Conservation (phyloP, 1,284 basidiomycete genomes). For the Trametes polyzona region DNA sequence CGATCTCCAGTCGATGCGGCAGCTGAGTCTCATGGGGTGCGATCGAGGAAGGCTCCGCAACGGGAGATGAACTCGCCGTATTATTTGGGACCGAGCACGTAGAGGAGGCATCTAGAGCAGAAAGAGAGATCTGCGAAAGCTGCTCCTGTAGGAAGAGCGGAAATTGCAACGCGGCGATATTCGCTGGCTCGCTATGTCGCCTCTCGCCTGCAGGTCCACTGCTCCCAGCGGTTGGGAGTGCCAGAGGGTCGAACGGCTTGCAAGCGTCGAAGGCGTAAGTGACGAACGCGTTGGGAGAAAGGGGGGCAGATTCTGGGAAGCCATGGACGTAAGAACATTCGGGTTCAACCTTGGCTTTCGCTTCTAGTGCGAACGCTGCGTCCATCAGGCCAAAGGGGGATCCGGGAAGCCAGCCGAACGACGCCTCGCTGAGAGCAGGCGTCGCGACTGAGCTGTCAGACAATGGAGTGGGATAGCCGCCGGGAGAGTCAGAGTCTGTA, state of each 20-base stretch:
- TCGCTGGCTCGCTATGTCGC: slow-evolving; percentile 26
- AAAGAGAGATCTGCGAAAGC: slow-evolving; percentile 8
- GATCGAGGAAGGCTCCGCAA: slow-evolving; percentile 23
- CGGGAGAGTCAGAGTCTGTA: slow-evolving; percentile 13
- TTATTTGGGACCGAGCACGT: slow-evolving; percentile 24
- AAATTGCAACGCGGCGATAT: slow-evolving; percentile 18
- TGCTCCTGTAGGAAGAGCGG: slow-evolving; percentile 17
- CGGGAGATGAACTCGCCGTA: slow-evolving; percentile 14
- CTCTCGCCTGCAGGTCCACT: slow-evolving; percentile 9
- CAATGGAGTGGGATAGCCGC: slow-evolving; percentile 21
- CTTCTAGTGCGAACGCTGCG: slow-evolving; percentile 8
- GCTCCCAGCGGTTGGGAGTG: not conserved
- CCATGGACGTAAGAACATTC: slow-evolving; percentile 17
- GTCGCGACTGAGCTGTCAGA: slow-evolving; percentile 25
- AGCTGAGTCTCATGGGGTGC: slow-evolving; percentile 26
- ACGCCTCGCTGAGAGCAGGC: slow-evolving; percentile 22
- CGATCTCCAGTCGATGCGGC: slow-evolving; percentile 19
- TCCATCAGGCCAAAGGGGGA: slow-evolving; percentile 11
- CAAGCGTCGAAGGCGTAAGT: slow-evolving; percentile 7
- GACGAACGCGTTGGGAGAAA: slow-evolving; percentile 15
- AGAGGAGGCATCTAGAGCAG: slow-evolving; percentile 6
- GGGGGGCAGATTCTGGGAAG: slow-evolving; percentile 23
- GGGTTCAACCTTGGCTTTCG: slow-evolving; percentile 14
- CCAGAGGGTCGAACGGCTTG: not conserved
- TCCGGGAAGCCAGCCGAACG: slow-evolving; percentile 16